A percentile compares a stretch with the other conserved stretches of the same genome.
Evolutionary conservation across 202 grass and related monocot species (phyloP).

Genomic region (Elaeis oleifera): DNA sequence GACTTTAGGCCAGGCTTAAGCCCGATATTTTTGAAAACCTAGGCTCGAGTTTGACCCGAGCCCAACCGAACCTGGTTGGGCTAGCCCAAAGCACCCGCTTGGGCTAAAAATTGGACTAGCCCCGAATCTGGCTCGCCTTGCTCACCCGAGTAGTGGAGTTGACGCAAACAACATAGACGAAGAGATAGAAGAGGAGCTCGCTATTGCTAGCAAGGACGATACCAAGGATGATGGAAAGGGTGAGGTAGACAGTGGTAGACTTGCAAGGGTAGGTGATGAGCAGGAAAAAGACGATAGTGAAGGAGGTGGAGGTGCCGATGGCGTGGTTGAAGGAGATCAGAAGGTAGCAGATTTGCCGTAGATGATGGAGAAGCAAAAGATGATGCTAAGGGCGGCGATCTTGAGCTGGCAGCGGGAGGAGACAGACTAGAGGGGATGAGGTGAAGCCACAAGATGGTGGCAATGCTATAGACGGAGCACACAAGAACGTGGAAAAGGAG

Average conservation of each 20-base stretch:
- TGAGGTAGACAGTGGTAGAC: slow-evolving; percentile 6
- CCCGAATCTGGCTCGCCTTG: too few relatives aligned
- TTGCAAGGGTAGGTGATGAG: slow-evolving; percentile 12
- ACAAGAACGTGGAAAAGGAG: slow-evolving; percentile 16
- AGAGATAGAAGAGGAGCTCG: slow-evolving; percentile 16
- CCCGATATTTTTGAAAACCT: too few relatives aligned
- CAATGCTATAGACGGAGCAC: slow-evolving; percentile 7
- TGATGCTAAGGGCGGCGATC: slow-evolving; percentile 13
- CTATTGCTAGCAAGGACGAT: slow-evolving; percentile 18
- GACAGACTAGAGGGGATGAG: background rate
- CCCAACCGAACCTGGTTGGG: too few relatives aligned
- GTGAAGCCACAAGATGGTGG: slow-evolving; percentile 1
- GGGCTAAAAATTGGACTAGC: too few relatives aligned
- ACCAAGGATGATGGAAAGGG: slow-evolving; percentile 16
- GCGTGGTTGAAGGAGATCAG: slow-evolving; percentile 23
- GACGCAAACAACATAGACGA: slow-evolving; percentile 6
- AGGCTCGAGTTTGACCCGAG: too few relatives aligned
- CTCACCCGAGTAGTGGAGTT: background rate
- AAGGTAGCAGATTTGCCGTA: slow-evolving; percentile 14
- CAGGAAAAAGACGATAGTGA: slow-evolving; percentile 17
- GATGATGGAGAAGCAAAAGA: slow-evolving; percentile 22
- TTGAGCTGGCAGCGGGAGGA: slow-evolving; percentile 7
- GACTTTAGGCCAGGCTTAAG: too few relatives aligned
- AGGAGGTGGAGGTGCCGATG: slow-evolving; percentile 15
- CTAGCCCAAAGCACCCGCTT: too few relatives aligned